Conservation (phyloP, 495 filamentous ascomycete genomes). For the Sabuloglossum arenarium region DNA sequence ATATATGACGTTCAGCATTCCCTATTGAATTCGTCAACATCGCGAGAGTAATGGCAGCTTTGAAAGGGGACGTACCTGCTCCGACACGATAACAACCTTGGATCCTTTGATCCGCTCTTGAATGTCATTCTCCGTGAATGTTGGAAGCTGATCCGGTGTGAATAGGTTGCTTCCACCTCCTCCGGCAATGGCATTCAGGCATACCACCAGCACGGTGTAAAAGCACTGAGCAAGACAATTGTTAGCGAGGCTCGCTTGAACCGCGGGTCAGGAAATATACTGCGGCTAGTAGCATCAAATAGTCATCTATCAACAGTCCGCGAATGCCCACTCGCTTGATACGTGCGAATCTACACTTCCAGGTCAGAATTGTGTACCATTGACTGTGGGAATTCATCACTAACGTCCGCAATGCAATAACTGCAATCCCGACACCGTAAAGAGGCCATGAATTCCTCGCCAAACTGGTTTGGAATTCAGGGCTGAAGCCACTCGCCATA, state of each 20-base stretch:
- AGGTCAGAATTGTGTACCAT: neutral
- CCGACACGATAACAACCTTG: constrained; percentile 35
- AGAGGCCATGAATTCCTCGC: constrained; percentile 23
- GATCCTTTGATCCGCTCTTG: constrained; percentile 26
- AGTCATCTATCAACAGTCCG: constrained; percentile 29
- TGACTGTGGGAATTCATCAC: constrained; percentile 1
- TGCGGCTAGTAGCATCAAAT: constrained; percentile 3
- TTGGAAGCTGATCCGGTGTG: constrained; percentile 18
- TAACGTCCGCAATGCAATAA: constrained; percentile 24
- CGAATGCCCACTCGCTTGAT: constrained; percentile 24
- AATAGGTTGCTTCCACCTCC: constrained; percentile 35
- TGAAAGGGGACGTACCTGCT: constrained; percentile 7
- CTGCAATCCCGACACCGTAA: constrained; percentile 25
- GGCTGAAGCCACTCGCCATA: neutral
- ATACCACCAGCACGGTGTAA: constrained; percentile 31
- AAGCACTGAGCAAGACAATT: constrained; percentile 22
- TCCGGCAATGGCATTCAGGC: constrained; percentile 26
- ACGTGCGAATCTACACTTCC: constrained; percentile 28
- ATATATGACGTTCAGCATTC: constrained; percentile 29
- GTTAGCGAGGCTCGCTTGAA: constrained; percentile 14
- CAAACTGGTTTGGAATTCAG: neutral
- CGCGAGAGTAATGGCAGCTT: neutral
- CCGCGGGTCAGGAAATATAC: neutral
- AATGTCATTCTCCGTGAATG: constrained; percentile 19
- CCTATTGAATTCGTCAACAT: constrained; percentile 12